These are phyloP conservation scores for Fusarium pseudonygamai DNA, from an alignment of 2,329 filamentous ascomycete genomes.

Conservation along the genomic window DNA sequence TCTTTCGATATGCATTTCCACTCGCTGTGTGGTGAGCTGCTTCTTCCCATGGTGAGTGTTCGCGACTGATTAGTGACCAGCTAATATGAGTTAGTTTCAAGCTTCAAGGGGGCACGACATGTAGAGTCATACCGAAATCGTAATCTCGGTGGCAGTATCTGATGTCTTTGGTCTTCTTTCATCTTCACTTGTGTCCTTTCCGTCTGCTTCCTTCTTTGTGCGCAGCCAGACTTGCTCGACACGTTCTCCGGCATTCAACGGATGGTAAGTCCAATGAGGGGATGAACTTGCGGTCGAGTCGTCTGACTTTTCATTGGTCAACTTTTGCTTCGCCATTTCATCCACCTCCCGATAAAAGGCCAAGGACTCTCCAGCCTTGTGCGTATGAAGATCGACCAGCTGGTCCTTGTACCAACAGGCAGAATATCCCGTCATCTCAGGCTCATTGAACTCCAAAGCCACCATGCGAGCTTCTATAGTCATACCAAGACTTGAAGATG, in stretches of 20 bases:
- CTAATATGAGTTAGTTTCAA: conserved; percentile 10
- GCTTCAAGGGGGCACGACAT: background rate
- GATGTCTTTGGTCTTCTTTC: background rate
- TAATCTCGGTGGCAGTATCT: background rate
- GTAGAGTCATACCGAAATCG: background rate
- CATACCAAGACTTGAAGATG: background rate
- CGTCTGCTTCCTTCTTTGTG: background rate
- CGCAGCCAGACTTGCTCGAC: conserved; percentile 25
- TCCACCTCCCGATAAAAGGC: conserved; percentile 15
- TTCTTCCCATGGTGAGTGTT: background rate
- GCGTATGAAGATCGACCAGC: conserved; percentile 2
- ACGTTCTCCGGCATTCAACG: background rate
- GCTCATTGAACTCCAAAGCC: conserved; percentile 8
- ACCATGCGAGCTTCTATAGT: conserved; percentile 5
- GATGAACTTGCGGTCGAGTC: no score
- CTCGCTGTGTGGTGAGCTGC: background rate
- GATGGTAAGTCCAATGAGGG: conserved; percentile 10
- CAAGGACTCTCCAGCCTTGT: conserved; percentile 1
- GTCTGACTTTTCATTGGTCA: background rate
- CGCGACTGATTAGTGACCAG: conserved; percentile 18
- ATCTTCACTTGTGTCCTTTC: background rate
- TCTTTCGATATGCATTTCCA: conserved; percentile 18
- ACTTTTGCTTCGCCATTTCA: background rate
- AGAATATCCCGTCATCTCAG: conserved; percentile 17
- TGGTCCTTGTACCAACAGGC: conserved; percentile 8